A percentile compares a stretch with the other conserved stretches of the same genome.
These are phyloP conservation scores for Hordeum vulgare DNA, from an alignment of 176 grass and related monocot genomes.

Conservation along the genomic window DNA sequence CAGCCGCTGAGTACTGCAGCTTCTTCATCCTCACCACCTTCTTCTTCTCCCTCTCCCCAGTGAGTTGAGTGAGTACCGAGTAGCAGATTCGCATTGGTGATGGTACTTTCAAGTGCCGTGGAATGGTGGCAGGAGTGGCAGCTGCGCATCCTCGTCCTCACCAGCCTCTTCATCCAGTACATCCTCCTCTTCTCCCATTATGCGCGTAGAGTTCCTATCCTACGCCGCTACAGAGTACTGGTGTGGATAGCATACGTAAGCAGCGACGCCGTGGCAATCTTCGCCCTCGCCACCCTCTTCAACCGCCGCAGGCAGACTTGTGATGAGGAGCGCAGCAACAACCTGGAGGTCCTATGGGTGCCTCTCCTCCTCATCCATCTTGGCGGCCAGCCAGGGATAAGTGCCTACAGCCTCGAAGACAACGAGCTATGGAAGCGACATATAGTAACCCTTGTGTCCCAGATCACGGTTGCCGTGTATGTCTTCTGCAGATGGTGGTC, in stretches of 20 bases:
- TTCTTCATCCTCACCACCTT: too few species aligned
- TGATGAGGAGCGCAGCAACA: background rate
- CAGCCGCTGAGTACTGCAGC: too few species aligned
- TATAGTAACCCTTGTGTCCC: background rate
- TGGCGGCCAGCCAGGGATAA: background rate
- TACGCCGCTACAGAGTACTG: background rate
- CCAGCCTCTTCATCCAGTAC: background rate
- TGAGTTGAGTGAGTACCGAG: too few species aligned
- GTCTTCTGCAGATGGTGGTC: background rate
- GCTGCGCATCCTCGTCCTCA: background rate
- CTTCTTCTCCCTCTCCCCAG: too few species aligned
- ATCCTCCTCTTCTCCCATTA: too few species aligned
- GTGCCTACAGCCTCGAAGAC: background rate
- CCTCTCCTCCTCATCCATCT: background rate
- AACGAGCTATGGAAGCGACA: background rate
- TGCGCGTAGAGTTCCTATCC: fast-evolving
- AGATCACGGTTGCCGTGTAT: background rate
- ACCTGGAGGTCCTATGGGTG: background rate
- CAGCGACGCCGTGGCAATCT: background rate
- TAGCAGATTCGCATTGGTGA: too few species aligned
- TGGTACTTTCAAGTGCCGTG: background rate
- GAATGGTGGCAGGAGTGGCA: background rate
- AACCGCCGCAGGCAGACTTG: background rate
- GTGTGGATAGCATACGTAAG: background rate
- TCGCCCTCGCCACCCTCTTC: background rate